phyloP scores from a whole-genome alignment of 768 basidiomycete species.

The Suillus brevipes region DNA sequence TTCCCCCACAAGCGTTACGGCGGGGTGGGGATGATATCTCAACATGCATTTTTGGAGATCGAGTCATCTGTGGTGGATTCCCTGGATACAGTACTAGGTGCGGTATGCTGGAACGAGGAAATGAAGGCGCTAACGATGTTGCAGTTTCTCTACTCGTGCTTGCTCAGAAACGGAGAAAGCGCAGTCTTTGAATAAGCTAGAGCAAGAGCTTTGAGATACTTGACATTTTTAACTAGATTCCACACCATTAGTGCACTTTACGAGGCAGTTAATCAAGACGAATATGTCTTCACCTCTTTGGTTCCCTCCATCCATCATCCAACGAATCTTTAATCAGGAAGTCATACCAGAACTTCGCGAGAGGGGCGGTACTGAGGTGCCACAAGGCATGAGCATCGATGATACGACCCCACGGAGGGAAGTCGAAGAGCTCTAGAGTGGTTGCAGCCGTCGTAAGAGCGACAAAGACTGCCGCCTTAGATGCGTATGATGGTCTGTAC shows the following conservation, averaged over 20 bases:
- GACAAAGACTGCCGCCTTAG: constrained; percentile 61
- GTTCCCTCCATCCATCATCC: constrained; percentile 65
- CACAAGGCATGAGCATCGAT: constrained; percentile 93
- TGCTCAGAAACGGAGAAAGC: constrained; percentile 28
- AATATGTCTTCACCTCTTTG: constrained; percentile 29
- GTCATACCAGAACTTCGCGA: constrained; percentile 82
- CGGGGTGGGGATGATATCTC: constrained; percentile 35
- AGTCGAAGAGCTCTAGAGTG: constrained; percentile 86
- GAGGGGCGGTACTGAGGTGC: constrained; percentile 83
- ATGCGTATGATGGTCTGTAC: constrained; percentile 58
- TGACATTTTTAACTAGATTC: constrained; percentile 17
- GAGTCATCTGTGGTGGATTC: constrained; percentile 32
- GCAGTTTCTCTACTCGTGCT: constrained; percentile 36
- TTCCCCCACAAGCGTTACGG: constrained; percentile 35
- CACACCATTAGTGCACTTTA: constrained; percentile 12
- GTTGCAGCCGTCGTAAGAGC: constrained; percentile 72
- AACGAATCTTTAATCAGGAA: constrained; percentile 75
- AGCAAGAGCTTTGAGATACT: not conserved
- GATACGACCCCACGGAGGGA: constrained; percentile 71
- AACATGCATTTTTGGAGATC: constrained; percentile 38
- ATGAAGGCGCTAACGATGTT: constrained; percentile 5
- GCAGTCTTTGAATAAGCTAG: constrained; percentile 12
- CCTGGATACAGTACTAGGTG: constrained; percentile 38
- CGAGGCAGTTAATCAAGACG: constrained; percentile 4
- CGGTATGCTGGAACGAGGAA: constrained; percentile 11